Percentiles rank a stretch among this genome's conserved stretches.
phyloP scores from a whole-genome alignment of 768 basidiomycete species.

The Artomyces pyxidatus region DNA sequence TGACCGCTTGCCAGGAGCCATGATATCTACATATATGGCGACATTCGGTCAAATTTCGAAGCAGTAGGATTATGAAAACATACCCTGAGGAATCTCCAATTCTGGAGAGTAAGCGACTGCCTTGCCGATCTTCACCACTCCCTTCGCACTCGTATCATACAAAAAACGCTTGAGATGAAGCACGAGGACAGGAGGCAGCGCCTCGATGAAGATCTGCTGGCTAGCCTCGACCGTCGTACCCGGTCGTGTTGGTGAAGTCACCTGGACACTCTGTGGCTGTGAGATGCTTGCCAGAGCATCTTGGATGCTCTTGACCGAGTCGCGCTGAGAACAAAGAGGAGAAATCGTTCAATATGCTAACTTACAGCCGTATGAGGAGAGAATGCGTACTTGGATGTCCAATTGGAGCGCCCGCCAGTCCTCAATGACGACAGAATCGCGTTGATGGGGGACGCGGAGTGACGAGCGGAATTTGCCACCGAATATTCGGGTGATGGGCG shows the following conservation, averaged over 20 bases:
- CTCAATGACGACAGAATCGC: constrained; percentile 83
- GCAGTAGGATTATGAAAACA: constrained; percentile 16
- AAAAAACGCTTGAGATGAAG: constrained; percentile 88
- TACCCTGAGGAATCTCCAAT: constrained; percentile 67
- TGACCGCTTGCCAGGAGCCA: constrained; percentile 38
- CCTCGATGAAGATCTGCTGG: constrained; percentile 69
- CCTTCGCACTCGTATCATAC: constrained; percentile 68
- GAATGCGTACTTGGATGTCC: constrained; percentile 67
- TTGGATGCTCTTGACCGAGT: constrained; percentile 66
- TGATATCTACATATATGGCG: constrained; percentile 1
- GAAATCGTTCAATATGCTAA: not conserved
- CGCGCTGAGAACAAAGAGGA: constrained; percentile 57
- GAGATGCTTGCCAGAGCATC: constrained; percentile 78
- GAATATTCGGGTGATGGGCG: constrained; percentile 87
- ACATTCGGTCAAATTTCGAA: too few species aligned
- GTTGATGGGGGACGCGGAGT: constrained; percentile 69
- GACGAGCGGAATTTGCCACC: constrained; percentile 89
- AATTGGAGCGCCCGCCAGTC: constrained; percentile 86
- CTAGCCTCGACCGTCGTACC: constrained; percentile 62
- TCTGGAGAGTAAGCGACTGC: constrained; percentile 70
- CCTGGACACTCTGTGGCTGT: constrained; percentile 72
- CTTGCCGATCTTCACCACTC: constrained; percentile 83
- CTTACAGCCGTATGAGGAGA: not conserved
- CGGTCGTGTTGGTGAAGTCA: constrained; percentile 49
- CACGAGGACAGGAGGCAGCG: constrained; percentile 75